Conservation (phyloP, 352 stramenopile species). For the Thalassiosira oceanica region DNA sequence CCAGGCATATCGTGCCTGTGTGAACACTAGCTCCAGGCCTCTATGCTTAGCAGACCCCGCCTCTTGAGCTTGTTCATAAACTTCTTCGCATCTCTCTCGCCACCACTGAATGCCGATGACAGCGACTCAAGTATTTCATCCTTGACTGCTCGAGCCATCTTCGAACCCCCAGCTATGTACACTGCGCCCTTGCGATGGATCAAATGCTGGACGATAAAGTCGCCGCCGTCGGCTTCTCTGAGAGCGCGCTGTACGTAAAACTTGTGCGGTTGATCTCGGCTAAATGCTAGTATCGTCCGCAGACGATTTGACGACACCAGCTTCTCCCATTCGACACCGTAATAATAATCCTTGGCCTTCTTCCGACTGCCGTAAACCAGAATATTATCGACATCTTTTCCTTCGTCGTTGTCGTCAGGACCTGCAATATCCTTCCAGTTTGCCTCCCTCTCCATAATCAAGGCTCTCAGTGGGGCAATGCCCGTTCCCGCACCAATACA, state of each 20-base stretch:
- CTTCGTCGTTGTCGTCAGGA: conserved; percentile 4
- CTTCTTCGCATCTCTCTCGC: conserved; percentile 54
- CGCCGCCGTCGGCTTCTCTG: conserved; percentile 53
- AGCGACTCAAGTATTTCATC: conserved; percentile 70
- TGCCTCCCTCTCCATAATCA: conserved; percentile 64
- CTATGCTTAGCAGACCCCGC: conserved; percentile 61
- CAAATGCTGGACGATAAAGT: conserved; percentile 61
- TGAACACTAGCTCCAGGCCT: conserved; percentile 82
- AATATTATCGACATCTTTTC: too few relatives aligned
- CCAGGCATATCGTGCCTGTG: too few relatives aligned
- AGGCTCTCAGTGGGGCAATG: conserved; percentile 65
- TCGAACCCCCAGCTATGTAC: conserved; percentile 74
- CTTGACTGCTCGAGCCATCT: conserved; percentile 72
- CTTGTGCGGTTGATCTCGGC: conserved; percentile 66
- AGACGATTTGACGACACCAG: conserved; percentile 30
- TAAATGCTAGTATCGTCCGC: conserved; percentile 67
- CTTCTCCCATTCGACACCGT: conserved; percentile 63
- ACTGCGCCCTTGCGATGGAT: conserved; percentile 57
- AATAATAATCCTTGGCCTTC: conserved; percentile 69
- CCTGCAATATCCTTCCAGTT: background rate
- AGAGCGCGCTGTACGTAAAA: conserved; percentile 76
- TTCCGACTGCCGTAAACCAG: conserved; percentile 77
- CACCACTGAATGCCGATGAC: conserved; percentile 25
- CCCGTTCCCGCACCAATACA: conserved; percentile 74
- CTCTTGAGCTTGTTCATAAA: conserved; percentile 51